Evolutionary conservation across 768 basidiomycete species (phyloP), one percentile per base, ranked within the genome.

Genomic region (Trametes sanguinea): DNA sequence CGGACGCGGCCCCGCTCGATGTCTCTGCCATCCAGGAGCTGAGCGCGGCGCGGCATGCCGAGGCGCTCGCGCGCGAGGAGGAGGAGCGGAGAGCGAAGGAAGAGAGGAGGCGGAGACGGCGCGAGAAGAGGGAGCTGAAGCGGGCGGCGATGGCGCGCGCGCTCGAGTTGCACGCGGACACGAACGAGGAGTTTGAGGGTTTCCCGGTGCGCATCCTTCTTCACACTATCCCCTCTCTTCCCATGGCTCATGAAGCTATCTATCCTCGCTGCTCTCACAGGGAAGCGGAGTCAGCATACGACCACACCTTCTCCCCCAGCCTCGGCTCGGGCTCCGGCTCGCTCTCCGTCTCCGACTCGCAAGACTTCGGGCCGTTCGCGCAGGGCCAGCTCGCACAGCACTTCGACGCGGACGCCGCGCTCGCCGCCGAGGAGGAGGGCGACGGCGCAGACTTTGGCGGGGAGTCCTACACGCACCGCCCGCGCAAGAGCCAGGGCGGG

Each of bases 1-100:
- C 86, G 0, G 89, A 90, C 63, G 88, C 89, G 3, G 83, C 88
- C 5, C 84, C 84, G 1, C 75, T 91, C 13, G 86, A 87, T 53
- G 72, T 82, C 6, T 77, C 81, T 9, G 76, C 80, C 16, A 88
- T 91, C 57, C 81, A 78, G 53, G 77, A 76, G 32, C 67, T 86
- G 40, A 80, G 85, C 6, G 76, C 78, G 0, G 77, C 79, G 0
- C 77, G 73, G 62, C 77, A 75, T 14, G 75, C 70, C 3, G 74
- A 67, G 33, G 73, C 74, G 51, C 64, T 75, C 43, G 70, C 75
- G 29, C 65, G 74, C 10, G 78, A 72, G 4, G 80, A 76, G 57
- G 77, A 75, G 30, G 80, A 81, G 61, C 75, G 75, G 11, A 73
- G 73, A 54, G 68, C 68, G 42, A 72, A 70, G 64, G 83, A 81